These are phyloP conservation scores for Pythium angustatum DNA, from an alignment of 352 stramenopile species.

Conservation along the genomic window DNA sequence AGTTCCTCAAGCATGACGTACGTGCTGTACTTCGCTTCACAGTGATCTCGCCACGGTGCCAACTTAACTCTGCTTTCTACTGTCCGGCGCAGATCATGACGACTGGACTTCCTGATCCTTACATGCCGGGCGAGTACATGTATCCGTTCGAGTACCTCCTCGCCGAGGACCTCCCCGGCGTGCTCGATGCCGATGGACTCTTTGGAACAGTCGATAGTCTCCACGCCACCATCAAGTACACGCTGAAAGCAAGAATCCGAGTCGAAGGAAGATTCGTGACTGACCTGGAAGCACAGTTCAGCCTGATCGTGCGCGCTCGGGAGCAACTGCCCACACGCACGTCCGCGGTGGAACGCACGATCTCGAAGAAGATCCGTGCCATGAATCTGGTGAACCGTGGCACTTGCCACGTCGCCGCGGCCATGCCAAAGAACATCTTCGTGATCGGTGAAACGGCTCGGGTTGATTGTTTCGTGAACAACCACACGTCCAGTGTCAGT, in stretches of 20 bases:
- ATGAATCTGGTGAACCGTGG: conserved; percentile 57
- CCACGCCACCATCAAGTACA: conserved; percentile 79
- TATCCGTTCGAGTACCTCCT: conserved; percentile 71
- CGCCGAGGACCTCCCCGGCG: conserved; percentile 49
- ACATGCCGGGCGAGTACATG: conserved; percentile 64
- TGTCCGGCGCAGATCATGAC: conserved; percentile 41
- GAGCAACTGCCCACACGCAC: conserved; percentile 31
- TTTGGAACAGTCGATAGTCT: conserved; percentile 51
- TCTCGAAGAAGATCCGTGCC: conserved; percentile 62
- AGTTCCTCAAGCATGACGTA: conserved; percentile 68
- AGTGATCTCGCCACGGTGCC: no score
- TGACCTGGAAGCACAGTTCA: conserved; percentile 60
- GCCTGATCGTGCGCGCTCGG: conserved; percentile 47
- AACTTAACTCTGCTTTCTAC: no score
- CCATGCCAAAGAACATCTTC: conserved; percentile 68
- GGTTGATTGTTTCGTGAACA: conserved; percentile 74
- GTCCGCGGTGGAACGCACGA: conserved; percentile 52
- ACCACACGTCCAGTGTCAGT: conserved; percentile 55
- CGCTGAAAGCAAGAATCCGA: conserved; percentile 63
- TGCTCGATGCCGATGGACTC: conserved; percentile 56
- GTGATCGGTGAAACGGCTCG: conserved; percentile 54
- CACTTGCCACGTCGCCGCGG: conserved; percentile 59
- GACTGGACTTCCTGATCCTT: conserved; percentile 48
- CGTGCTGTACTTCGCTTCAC: no score
- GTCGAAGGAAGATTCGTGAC: conserved; percentile 70